Evolutionary conservation across 1,139 yeast genomes (phyloP).

Genomic region (Blastobotrys proliferans): DNA sequence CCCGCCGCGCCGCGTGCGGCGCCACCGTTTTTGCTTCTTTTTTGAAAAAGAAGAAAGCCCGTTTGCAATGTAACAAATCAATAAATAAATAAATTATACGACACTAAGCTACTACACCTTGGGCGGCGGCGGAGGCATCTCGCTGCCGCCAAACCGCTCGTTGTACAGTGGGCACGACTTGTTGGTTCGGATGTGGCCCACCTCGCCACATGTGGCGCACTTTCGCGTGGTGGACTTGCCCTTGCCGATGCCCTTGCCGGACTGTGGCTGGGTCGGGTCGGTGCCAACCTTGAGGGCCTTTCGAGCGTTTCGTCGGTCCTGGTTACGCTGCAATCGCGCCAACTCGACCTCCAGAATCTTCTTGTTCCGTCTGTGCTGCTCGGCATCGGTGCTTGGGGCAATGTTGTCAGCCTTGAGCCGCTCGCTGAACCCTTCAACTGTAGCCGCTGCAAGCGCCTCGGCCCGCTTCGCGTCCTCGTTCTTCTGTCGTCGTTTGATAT

Average conservation of each 20-base stretch:
- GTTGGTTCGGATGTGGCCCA: slow-evolving; percentile 91
- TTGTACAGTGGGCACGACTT: slow-evolving; percentile 83
- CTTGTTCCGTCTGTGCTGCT: slow-evolving; percentile 72
- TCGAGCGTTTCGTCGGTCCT: slow-evolving; percentile 56
- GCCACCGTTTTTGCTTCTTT: too few species aligned
- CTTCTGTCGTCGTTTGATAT: slow-evolving; percentile 71
- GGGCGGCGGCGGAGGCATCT: slow-evolving; percentile 13
- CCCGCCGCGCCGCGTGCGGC: too few species aligned
- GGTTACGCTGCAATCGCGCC: slow-evolving; percentile 76
- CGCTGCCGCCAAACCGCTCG: slow-evolving; percentile 30
- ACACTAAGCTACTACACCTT: neutral
- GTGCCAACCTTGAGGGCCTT: slow-evolving; percentile 42
- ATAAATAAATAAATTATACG: slow-evolving; percentile 3
- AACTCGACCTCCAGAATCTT: slow-evolving; percentile 79
- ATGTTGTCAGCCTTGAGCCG: slow-evolving; percentile 39
- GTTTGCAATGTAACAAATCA: neutral
- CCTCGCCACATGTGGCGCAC: slow-evolving; percentile 93
- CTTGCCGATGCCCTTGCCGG: slow-evolving; percentile 33
- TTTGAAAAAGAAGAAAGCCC: too few species aligned
- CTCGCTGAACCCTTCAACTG: slow-evolving; percentile 36
- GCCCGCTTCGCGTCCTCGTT: slow-evolving; percentile 67
- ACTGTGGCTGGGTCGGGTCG: slow-evolving; percentile 33
- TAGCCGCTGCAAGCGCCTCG: slow-evolving; percentile 9
- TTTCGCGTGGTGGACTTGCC: slow-evolving; percentile 72
- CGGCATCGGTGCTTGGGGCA: slow-evolving; percentile 80